Evolutionary conservation across 2,329 filamentous ascomycete species (phyloP).

Genomic region (Xylariaceae sp.): DNA sequence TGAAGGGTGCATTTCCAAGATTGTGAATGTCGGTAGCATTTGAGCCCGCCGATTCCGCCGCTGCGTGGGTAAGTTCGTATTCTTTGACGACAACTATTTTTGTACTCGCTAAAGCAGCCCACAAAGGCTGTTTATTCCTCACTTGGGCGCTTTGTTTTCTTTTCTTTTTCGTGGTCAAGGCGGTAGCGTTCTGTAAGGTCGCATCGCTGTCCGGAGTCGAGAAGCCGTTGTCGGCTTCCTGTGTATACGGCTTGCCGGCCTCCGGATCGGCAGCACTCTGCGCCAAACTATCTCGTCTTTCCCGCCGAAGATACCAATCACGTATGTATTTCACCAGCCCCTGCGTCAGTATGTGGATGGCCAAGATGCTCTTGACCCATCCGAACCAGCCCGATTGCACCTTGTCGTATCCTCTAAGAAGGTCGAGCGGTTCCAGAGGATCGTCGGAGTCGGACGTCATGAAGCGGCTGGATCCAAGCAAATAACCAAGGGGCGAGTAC

Average conservation of each 20-base stretch:
- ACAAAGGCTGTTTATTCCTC: constrained; percentile 83
- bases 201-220: constrained; percentile 49
- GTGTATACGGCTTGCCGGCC: constrained; percentile 45
- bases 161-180: constrained; percentile 69
- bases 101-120: constrained; percentile 90
- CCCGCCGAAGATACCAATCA: constrained; percentile 60
- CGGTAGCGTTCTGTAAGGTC: constrained; percentile 48
- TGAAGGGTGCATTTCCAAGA: constrained; percentile 69
- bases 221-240: constrained; percentile 43
- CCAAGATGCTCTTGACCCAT: constrained; percentile 63
- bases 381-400: constrained; percentile 50
- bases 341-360: constrained; percentile 70
- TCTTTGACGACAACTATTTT: constrained; percentile 96
- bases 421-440: constrained; percentile 40
- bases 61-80: constrained; percentile 74
- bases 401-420: constrained; percentile 46
- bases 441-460: constrained; percentile 42
- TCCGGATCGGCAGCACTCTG: constrained; percentile 56
- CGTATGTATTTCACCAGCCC: constrained; percentile 66
- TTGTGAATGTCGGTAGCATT: constrained; percentile 73
- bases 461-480: constrained; percentile 43
- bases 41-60: constrained; percentile 66
- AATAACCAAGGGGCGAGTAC: constrained; percentile 41
- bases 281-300: constrained; percentile 47
- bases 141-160: constrained; percentile 89